Percentiles rank a stretch among this genome's conserved stretches.
phyloP scores from a whole-genome alignment of 257 asterid genomes.

The Solanum pinnatisectum region DNA sequence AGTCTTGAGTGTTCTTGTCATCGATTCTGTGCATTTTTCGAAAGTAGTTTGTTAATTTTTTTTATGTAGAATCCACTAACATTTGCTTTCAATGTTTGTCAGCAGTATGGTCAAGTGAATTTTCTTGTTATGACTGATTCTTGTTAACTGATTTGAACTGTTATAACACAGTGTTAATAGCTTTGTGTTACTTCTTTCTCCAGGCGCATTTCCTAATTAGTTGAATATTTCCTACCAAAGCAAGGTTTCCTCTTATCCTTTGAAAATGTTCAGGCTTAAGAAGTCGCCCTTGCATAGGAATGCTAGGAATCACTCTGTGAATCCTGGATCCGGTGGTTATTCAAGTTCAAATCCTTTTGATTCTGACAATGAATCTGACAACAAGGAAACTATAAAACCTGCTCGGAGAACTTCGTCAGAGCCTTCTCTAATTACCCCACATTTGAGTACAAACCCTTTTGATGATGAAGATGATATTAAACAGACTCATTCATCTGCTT shows the following conservation, averaged over 20 bases:
- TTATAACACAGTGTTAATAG: not conserved
- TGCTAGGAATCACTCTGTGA: constrained; percentile 32
- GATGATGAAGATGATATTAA: constrained; percentile 46
- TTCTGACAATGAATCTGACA: constrained; percentile 58
- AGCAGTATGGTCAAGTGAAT: not conserved
- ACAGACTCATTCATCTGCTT: constrained; percentile 29
- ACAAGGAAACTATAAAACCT: constrained; percentile 29
- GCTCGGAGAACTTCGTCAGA: constrained; percentile 59
- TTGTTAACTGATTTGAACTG: not conserved
- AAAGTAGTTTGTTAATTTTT: not conserved
- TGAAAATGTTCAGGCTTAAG: constrained; percentile 52
- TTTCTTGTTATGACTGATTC: not conserved
- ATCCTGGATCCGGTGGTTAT: not conserved
- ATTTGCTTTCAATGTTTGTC: not conserved
- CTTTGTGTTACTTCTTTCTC: not conserved
- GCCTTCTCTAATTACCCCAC: constrained; percentile 31
- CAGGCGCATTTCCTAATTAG: not conserved
- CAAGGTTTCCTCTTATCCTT: not conserved
- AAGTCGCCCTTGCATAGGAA: constrained; percentile 42
- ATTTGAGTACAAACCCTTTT: constrained; percentile 49
- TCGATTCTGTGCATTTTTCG: not conserved
- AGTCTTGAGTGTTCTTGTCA: not conserved
- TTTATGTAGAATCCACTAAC: not conserved
- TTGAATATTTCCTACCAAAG: not conserved
- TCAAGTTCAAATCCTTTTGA: constrained; percentile 62